phyloP scores from a whole-genome alignment of 228 moss, liverwort and hornwort genomes.

The Sphagnum fallax region DNA sequence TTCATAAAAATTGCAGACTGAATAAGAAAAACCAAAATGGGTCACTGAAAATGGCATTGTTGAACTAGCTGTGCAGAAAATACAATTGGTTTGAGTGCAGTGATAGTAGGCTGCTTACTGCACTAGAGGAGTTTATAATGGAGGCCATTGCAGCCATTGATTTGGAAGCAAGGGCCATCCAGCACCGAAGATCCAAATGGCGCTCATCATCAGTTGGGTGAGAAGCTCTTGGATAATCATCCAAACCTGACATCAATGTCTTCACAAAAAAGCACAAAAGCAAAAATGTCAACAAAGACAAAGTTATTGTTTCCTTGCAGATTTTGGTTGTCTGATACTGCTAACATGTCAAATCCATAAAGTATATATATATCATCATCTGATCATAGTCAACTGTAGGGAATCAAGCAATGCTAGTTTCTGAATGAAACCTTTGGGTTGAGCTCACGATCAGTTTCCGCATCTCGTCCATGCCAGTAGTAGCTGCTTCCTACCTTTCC shows the following conservation, averaged over 20 bases:
- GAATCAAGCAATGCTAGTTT: background rate
- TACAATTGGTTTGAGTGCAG: background rate
- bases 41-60: too few relatives aligned
- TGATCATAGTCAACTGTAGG: too few relatives aligned
- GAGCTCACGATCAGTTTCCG: conserved; percentile 52
- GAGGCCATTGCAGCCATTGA: conserved; percentile 66
- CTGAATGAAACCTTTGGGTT: conserved; percentile 54
- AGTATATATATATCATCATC: too few relatives aligned
- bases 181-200: conserved; percentile 93
- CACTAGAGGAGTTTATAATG: conserved; percentile 49
- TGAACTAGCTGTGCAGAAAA: too few relatives aligned
- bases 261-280: conserved; percentile 9
- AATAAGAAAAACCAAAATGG: background rate
- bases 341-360: background rate
- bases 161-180: conserved; percentile 90
- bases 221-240: conserved; percentile 97
- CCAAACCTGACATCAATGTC: conserved; percentile 91
- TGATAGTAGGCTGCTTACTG: background rate
- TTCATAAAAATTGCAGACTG: background rate
- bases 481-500: conserved; percentile 81
- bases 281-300: background rate
- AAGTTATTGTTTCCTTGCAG: too few relatives aligned
- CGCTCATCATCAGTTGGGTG: conserved; percentile 90
- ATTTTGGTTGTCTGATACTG: background rate
- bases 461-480: conserved; percentile 92